Percentiles rank a stretch among this genome's conserved stretches.
These are phyloP conservation scores for Lecanicillium sp. DNA, from an alignment of 2,329 filamentous ascomycete species.

Conservation along the genomic window DNA sequence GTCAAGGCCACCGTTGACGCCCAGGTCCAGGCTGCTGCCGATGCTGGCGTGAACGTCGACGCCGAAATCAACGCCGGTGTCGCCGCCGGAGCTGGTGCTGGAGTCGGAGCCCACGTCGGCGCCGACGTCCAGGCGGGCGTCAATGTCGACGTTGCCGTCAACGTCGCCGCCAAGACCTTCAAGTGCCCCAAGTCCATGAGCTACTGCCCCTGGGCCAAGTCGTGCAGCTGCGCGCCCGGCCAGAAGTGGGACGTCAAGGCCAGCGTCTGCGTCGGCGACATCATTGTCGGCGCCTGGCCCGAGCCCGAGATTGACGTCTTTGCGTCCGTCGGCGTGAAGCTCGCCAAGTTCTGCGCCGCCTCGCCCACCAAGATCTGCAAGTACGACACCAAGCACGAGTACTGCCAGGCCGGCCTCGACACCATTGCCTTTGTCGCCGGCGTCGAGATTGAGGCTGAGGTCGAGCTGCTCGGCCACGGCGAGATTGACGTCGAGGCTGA, in stretches of 20 bases:
- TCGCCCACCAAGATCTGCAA: constrained; percentile 26
- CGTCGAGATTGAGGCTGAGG: constrained; percentile 18
- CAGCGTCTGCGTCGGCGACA: constrained; percentile 18
- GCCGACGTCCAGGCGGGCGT: constrained; percentile 11
- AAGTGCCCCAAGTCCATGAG: constrained; percentile 24
- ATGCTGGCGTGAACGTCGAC: constrained; percentile 21
- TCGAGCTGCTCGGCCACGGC: constrained; percentile 14
- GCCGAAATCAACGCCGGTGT: constrained; percentile 19
- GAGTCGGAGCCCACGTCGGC: neutral
- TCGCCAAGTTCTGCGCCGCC: constrained; percentile 25
- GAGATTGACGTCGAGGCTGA: constrained; percentile 15
- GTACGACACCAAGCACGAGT: constrained; percentile 25
- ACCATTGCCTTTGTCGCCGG: constrained; percentile 26
- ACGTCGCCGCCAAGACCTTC: constrained; percentile 15
- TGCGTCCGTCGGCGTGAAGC: constrained; percentile 17
- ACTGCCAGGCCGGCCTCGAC: constrained; percentile 25
- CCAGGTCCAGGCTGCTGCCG: constrained; percentile 27
- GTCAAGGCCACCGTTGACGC: constrained; percentile 21
- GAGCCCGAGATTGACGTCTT: constrained; percentile 19
- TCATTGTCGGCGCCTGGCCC: constrained; percentile 24
- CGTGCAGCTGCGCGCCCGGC: constrained; percentile 36
- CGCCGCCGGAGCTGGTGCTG: constrained; percentile 16
- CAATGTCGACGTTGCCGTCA: constrained; percentile 15
- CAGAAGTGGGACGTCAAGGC: constrained; percentile 27
- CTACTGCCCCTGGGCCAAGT: constrained; percentile 29